phyloP scores from a whole-genome alignment of 208 protist genomes.

The Trypanosoma mega region DNA sequence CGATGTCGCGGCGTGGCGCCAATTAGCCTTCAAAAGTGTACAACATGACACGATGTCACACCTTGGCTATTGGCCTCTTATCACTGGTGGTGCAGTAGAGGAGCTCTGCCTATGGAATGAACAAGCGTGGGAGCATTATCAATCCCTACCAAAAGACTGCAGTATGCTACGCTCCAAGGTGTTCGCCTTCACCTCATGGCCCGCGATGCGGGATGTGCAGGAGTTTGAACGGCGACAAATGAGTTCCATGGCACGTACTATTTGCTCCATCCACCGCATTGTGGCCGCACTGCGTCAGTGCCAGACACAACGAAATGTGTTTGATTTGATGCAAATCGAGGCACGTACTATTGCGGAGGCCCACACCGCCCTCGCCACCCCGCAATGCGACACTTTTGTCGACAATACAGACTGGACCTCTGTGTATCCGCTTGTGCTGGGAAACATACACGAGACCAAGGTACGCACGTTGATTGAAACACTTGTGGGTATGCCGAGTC shows the following conservation, averaged over 20 bases:
- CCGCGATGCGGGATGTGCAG: slow-evolving; percentile 77
- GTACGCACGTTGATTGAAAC: slow-evolving; percentile 48
- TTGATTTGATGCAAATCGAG: slow-evolving; percentile 53
- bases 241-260: slow-evolving; percentile 56
- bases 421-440: slow-evolving; percentile 61
- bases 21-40: slow-evolving; percentile 82
- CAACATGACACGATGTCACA: slow-evolving; percentile 91
- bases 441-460: slow-evolving; percentile 66
- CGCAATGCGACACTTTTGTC: slow-evolving; percentile 24
- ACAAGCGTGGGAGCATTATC: slow-evolving; percentile 54
- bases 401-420: slow-evolving; percentile 85
- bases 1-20: slow-evolving; percentile 57
- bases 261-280: slow-evolving; percentile 44
- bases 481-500: slow-evolving; percentile 47
- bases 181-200: slow-evolving; percentile 79
- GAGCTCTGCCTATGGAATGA: slow-evolving; percentile 60
- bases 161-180: slow-evolving; percentile 79
- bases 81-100: slow-evolving; percentile 48
- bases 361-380: slow-evolving; percentile 18
- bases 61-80: slow-evolving; percentile 80
- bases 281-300: slow-evolving; percentile 46
- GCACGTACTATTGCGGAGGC: slow-evolving; percentile 26
- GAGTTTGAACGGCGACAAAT: slow-evolving; percentile 59
- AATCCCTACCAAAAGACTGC: slow-evolving; percentile 54
- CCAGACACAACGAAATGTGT: slow-evolving; percentile 80